A percentile compares a stretch with the other conserved stretches of the same genome.
These are phyloP conservation scores for Gossypium ekmanianum DNA, from an alignment of 345 rosid species.

Conservation along the genomic window DNA sequence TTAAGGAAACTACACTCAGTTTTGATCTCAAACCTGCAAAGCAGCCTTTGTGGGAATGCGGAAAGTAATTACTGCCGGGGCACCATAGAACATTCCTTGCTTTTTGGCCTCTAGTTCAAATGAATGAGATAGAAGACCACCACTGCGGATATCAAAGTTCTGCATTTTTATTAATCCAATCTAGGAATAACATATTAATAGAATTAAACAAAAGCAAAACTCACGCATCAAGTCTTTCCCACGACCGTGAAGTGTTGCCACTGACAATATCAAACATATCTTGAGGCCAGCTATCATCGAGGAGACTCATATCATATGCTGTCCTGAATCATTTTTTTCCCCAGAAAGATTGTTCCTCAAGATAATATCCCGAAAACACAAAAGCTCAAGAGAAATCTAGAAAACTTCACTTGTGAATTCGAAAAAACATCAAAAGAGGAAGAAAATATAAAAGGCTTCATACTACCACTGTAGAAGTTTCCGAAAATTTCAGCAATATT, in stretches of 20 bases:
- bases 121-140: conserved; percentile 71
- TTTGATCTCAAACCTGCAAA: conserved; percentile 54
- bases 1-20: neutral
- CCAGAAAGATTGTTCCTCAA: neutral
- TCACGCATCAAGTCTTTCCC: conserved; percentile 97
- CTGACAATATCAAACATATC: conserved; percentile 52
- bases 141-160: conserved; percentile 42
- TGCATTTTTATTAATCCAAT: conserved; percentile 20
- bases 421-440: neutral
- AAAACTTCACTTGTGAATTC: neutral
- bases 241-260: conserved; percentile 76
- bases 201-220: conserved; percentile 24
- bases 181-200: neutral
- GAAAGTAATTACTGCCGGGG: conserved; percentile 86
- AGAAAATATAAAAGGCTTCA: neutral
- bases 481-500: neutral
- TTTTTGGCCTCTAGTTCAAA: conserved; percentile 83
- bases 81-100: conserved; percentile 70
- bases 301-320: conserved; percentile 70
- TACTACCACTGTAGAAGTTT: neutral
- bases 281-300: conserved; percentile 68
- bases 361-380: conserved; percentile 1
- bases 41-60: conserved; percentile 79
- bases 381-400: neutral
- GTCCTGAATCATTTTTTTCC: conserved; percentile 43